These are phyloP conservation scores for Botrytis medusae DNA, from an alignment of 2,329 filamentous ascomycete species.

Conservation along the genomic window DNA sequence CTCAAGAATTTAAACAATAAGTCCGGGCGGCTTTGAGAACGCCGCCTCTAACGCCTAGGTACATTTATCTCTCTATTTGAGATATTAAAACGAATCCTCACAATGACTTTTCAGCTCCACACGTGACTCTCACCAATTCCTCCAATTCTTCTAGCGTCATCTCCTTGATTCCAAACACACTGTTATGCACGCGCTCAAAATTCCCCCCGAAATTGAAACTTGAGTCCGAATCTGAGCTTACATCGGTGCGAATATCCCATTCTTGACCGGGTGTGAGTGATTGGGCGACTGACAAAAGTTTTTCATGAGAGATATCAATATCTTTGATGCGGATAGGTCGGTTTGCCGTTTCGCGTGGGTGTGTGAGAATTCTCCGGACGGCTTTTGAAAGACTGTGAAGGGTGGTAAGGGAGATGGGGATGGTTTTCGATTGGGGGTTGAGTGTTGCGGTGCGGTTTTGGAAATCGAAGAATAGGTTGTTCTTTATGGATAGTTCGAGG, in stretches of 20 bases:
- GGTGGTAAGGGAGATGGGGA: background rate
- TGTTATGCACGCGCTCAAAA: conserved; percentile 48
- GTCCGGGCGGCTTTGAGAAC: background rate
- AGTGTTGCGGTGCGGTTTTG: conserved; percentile 31
- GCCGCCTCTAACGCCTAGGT: too few species aligned
- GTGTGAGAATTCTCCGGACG: conserved; percentile 49
- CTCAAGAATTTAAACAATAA: background rate
- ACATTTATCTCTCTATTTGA: too few species aligned
- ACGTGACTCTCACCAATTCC: conserved; percentile 17
- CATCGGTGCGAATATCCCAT: conserved; percentile 27
- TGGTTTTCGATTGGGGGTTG: background rate
- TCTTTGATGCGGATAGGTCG: conserved; percentile 48
- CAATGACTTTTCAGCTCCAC: background rate
- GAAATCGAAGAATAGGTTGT: conserved; percentile 48
- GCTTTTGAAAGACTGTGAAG: conserved; percentile 38
- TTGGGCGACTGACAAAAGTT: conserved; percentile 26
- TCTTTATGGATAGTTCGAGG: conserved; percentile 42
- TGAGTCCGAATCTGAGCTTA: conserved; percentile 23
- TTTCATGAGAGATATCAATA: conserved; percentile 42
- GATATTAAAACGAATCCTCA: too few species aligned
- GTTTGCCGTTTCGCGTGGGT: conserved; percentile 55
- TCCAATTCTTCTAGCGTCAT: conserved; percentile 49
- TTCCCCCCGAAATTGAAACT: conserved; percentile 36
- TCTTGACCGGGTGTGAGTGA: conserved; percentile 29
- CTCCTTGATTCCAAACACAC: conserved; percentile 69